Base-by-base conservation (phyloP, 148 eudicot species). In the Chenopodium suecicum region DNA sequence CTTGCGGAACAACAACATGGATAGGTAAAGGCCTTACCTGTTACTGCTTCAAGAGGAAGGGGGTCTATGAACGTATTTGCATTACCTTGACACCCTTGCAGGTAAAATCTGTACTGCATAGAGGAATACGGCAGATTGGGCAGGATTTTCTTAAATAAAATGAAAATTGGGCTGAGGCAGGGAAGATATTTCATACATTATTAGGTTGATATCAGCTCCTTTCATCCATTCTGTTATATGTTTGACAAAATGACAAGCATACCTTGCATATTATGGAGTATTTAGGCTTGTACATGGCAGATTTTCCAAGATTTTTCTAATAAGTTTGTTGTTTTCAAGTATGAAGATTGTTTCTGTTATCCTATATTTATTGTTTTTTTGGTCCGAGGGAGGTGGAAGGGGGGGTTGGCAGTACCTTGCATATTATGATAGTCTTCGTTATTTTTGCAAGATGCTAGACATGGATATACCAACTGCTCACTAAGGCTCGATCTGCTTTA, bases 41-140 rank as follows among this genome's bases (percentile, higher is more conserved):
- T 79, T 90, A 89, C 81, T 94, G 95, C 86, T 94, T 92, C 84
- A 94, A 91, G 82, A 79, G 81, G 71, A 94, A 88, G 89, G 94
- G 92, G 74, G 70, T 65, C 73, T 85, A 88, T 77, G 86, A 82
- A 71, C 86, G 90, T 17, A 81, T 91, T n/a, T 88, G 90, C 86
- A 77, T 87, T 82, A 90, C 86, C 70, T 84, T 91, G 84, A 91
- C 91, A 7, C 91, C 94, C n/a, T 11, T 82, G 44, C 93, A 90
- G 94, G 94, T 88, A 82, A 87, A 81, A 80, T 31, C 46, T 71
- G n/a, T 29, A 62, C 20, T 62, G 64, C 8, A 78, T 10, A 25
- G 22, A 31, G 23, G 20, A 16, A 4, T 31, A 1, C 9, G 54
- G 31, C 11, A 25, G 32, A 4, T 27, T 4, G 12, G 63, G n/a